Evolutionary conservation across 768 basidiomycete genomes (phyloP).

Genomic region (Hypholoma sublateritium): DNA sequence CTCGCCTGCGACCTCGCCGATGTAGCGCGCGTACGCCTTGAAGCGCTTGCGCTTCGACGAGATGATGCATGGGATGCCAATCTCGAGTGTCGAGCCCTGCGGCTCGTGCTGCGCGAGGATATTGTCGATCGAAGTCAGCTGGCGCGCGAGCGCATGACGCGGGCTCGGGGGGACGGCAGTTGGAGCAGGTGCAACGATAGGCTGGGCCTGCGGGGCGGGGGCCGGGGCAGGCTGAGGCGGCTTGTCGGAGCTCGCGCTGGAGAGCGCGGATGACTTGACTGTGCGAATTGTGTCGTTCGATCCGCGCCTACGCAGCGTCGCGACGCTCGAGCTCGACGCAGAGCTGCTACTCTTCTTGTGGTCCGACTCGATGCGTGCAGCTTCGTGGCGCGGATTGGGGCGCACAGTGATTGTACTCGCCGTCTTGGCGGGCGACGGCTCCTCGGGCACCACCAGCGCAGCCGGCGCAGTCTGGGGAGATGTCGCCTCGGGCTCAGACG

Average conservation of each 20-base stretch:
- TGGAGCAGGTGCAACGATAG: conserved; percentile 1
- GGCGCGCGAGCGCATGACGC: conserved; percentile 1
- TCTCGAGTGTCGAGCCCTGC: conserved; percentile 72
- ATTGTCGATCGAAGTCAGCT: conserved; percentile 16
- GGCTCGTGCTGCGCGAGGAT: conserved; percentile 27
- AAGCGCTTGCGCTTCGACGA: conserved; percentile 80
- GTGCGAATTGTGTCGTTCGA: conserved; percentile 49
- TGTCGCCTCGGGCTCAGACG: background rate
- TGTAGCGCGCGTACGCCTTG: conserved; percentile 85
- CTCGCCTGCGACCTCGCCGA: conserved; percentile 84
- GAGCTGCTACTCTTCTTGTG: conserved; percentile 48
- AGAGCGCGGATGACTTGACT: conserved; percentile 13
- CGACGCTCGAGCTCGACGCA: conserved; percentile 39
- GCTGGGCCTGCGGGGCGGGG: conserved; percentile 2
- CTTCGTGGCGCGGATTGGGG: conserved; percentile 14
- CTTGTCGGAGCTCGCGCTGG: background rate
- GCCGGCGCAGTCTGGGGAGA: background rate
- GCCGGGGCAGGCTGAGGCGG: background rate
- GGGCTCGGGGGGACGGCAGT: conserved; percentile 5
- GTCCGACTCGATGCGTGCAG: conserved; percentile 24
- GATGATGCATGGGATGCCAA: conserved; percentile 91
- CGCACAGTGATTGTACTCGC: conserved; percentile 25
- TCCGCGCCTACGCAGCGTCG: conserved; percentile 39
- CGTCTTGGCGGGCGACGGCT: conserved; percentile 15
- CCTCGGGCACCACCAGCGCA: conserved; percentile 1